Evolutionary conservation across 345 rosid species (phyloP), one percentile per base, ranked within the genome.

Genomic region (Salix udensis): DNA sequence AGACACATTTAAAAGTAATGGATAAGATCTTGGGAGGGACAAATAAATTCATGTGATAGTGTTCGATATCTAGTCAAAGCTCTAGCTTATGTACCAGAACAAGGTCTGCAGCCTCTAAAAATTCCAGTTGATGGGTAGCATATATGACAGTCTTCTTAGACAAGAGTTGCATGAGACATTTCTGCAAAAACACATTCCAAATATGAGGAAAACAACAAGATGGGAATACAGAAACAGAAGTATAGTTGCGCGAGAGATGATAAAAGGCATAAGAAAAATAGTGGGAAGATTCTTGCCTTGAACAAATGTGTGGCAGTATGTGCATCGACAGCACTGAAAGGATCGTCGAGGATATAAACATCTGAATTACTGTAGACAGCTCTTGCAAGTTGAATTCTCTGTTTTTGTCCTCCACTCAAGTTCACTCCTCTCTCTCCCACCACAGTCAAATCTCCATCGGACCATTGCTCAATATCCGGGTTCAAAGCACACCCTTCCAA

Each of bases 341-440:
- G 92, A 74, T 91, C 96, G 80, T 93, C 97, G 8, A 91, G 82
- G 76, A 93, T 77, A 83, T 85, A 91, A 72, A 93, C 82, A 81
- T 93, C 94, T 40, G 94, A 87, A 61, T 85, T 64, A 37, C 87
- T 89, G 65, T 87, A 93, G 2, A 86, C 84, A 74, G 97, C 96
- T 67, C 98, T 88, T 12, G 98, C 97, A 36, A 89, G 84, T 73
- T 93, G 97, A 84, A 93, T 79, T 74, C 93, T 81, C 73, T 91
- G 97, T 87, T 91, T 93, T 80, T 93, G 96, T 60, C 97, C 97
- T 11, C 98, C 98, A 58, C 98, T 94, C 46, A 94, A 81, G 82
- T 92, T 94, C 66, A 89, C 82, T 67, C 98, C 97, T 83, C 94
- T 89, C 84, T 94, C 96, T 30, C 98, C 98, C 31, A 92, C 84